Conservation (phyloP, 1,284 basidiomycete genomes). For the Inonotus obliquus region DNA sequence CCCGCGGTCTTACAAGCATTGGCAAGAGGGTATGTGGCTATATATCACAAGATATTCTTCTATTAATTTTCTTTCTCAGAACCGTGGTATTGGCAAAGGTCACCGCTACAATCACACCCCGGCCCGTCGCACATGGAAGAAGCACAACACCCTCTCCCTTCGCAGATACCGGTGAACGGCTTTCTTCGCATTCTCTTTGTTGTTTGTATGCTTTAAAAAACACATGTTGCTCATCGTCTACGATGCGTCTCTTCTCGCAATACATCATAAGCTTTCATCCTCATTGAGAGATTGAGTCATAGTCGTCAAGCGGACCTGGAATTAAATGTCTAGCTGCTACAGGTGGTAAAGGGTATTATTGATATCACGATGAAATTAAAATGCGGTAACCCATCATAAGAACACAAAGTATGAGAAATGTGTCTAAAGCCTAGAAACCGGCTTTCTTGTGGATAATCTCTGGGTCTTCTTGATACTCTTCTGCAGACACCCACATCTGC, state of each 20-base stretch:
- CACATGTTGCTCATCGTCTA: conserved; percentile 11
- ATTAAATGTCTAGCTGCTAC: conserved; percentile 18
- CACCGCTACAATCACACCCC: conserved; percentile 93
- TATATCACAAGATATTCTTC: background rate
- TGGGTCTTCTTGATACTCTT: conserved; percentile 99
- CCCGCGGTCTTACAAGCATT: conserved; percentile 93
- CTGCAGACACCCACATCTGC: conserved; percentile 98
- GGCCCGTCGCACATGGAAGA: conserved; percentile 90
- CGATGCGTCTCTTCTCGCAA: conserved; percentile 4
- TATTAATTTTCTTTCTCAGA: conserved; percentile 38
- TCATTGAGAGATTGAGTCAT: background rate
- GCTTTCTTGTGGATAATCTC: conserved; percentile 95
- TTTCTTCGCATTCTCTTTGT: conserved; percentile 24
- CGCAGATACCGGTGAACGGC: conserved; percentile 89
- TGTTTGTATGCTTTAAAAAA: conserved; percentile 15
- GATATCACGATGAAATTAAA: conserved; percentile 17
- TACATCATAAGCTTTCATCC: conserved; percentile 13
- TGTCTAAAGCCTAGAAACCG: conserved; percentile 48
- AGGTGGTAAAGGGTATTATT: conserved; percentile 16
- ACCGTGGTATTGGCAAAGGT: conserved; percentile 94
- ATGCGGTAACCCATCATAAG: conserved; percentile 11
- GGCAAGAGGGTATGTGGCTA: conserved; percentile 77
- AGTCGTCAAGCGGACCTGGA: conserved; percentile 6
- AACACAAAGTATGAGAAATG: conserved; percentile 7
- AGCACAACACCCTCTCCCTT: conserved; percentile 96